phyloP scores from a whole-genome alignment of 345 rosid species.

The Toxicodendron radicans region DNA sequence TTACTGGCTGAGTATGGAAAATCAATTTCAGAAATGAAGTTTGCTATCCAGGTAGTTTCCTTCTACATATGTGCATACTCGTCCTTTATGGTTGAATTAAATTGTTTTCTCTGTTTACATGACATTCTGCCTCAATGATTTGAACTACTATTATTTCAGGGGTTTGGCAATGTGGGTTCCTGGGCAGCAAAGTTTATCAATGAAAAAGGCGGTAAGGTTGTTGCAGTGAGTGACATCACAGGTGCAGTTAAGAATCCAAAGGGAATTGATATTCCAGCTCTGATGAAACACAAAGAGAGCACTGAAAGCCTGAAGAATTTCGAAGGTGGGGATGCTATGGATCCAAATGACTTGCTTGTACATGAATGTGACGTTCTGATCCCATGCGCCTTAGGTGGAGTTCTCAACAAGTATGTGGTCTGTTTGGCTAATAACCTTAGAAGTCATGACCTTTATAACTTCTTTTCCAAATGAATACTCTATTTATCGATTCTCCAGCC shows the following conservation, averaged over 20 bases:
- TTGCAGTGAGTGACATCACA: conserved; percentile 45
- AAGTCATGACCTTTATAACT: not conserved
- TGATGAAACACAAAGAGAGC: conserved; percentile 35
- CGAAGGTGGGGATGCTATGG: conserved; percentile 31
- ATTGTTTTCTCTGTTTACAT: not conserved
- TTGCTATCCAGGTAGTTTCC: conserved; percentile 38
- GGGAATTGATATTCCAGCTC: conserved; percentile 67
- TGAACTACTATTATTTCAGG: conserved; percentile 36
- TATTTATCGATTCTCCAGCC: too few species aligned
- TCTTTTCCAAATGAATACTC: too few species aligned
- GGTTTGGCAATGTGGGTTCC: conserved; percentile 94
- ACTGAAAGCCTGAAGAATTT: conserved; percentile 31
- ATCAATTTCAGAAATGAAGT: conserved; percentile 32
- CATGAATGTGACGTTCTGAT: conserved; percentile 45
- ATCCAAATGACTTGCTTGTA: conserved; percentile 30
- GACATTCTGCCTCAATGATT: not conserved
- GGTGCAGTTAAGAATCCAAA: conserved; percentile 46
- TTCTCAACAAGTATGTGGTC: conserved; percentile 30
- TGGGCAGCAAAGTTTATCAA: conserved; percentile 84
- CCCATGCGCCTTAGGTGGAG: conserved; percentile 46
- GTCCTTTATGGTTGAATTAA: not conserved
- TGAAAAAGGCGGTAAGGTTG: conserved; percentile 85
- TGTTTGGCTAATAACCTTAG: not conserved
- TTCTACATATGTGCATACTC: not conserved
- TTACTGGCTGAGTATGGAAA: conserved; percentile 42